Conservation (phyloP, 2,329 filamentous ascomycete species). For the Colletotrichum sp. region DNA sequence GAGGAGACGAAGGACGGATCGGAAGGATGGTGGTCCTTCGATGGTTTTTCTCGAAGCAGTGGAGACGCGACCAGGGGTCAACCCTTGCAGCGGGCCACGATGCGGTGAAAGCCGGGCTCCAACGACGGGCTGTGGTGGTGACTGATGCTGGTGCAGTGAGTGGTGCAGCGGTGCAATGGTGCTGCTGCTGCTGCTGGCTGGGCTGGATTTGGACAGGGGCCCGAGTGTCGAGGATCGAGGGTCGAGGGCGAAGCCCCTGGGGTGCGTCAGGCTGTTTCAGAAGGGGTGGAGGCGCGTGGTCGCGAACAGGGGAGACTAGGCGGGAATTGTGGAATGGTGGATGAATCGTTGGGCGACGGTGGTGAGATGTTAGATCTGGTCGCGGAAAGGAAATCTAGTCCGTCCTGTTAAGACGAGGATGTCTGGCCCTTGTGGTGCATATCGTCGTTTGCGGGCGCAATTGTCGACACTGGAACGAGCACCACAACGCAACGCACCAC, state of each 20-base stretch:
- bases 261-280: constrained; percentile 46
- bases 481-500: not conserved
- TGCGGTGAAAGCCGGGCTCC: constrained; percentile 18
- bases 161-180: not conserved
- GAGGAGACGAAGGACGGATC: not conserved
- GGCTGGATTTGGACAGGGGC: constrained; percentile 3
- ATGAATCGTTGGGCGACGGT: not conserved
- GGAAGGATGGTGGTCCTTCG: constrained; percentile 8
- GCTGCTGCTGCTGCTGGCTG: not conserved
- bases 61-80: constrained; percentile 9
- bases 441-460: constrained; percentile 13
- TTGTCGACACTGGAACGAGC: not conserved
- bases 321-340: not conserved
- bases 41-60: constrained; percentile 25
- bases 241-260: constrained; percentile 26
- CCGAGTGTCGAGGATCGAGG: constrained; percentile 30
- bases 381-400: constrained; percentile 6
- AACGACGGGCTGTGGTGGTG: not conserved
- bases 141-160: not conserved
- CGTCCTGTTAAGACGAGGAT: constrained; percentile 12
- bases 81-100: constrained; percentile 8
- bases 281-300: constrained; percentile 14
- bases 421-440: not conserved
- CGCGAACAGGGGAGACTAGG: constrained; percentile 20
- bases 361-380: constrained; percentile 10